Base-by-base conservation (phyloP, 2,329 filamentous ascomycete species). In the Aspergillus pseudotamarii region DNA sequence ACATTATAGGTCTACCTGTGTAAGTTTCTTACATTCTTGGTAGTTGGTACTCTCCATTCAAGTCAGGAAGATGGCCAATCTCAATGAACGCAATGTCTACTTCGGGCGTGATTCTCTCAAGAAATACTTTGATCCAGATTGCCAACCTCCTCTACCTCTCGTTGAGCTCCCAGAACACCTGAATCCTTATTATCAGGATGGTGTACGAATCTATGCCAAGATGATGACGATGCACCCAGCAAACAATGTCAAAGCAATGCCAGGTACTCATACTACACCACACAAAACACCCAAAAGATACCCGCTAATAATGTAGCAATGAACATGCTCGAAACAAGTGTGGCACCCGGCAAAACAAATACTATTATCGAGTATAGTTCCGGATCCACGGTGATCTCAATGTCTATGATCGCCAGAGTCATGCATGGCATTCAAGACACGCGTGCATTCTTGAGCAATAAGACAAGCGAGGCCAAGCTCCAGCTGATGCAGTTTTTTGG, bases 211-310 rank as follows among this genome's bases (percentile, higher is more conserved):
- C 58, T 89, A 88, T 66, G 87, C 87, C 43, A 89, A 89, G 76
- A 86, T 89, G 85, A 85, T 89, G 82, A 86, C 85, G 2, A 85
- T 85, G 79, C 85, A 87, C 68, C 87, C 88, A 0, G 85, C 86
- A 4, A 86, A 89, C 64, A 89, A 89, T 55, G 87, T 89, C 67
- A 89, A 89, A 71, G 82, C 84, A 2, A 82, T 90, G 75, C 87
- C 87, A 68, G 75, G 71, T 72, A 68, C 26, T 64, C 34, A 14
- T 4, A 36, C 36, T n/a, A 4, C 23, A 1, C 28, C 10, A 11
- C 57, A 28, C 28, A 54, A 26, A 19, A 21, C 4, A 5, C 28
- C 41, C 5, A 12, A 45, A 50, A 67, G 34, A 66, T 43, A 14
- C 0, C 14, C 45, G 34, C 59, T 61, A 41, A 61, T 36, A 9